Conservation (phyloP, 441 rosid species). For the Brassica hybrid region DNA sequence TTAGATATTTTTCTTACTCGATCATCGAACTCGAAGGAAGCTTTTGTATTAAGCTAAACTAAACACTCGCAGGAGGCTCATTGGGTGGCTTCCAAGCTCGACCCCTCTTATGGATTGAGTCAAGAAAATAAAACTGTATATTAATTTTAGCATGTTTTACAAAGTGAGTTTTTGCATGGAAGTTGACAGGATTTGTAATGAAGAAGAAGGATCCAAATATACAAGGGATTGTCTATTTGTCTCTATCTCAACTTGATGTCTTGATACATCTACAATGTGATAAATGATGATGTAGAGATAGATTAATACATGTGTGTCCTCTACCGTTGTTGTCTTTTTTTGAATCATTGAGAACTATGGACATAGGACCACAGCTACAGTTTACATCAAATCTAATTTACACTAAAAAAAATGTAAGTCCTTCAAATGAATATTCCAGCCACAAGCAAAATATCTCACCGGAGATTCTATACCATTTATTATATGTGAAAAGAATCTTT, state of each 20-base stretch:
- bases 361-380: conserved; percentile 13
- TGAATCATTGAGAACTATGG: conserved; percentile 21
- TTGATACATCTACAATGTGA: background rate
- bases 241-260: background rate
- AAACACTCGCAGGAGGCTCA: too few species aligned
- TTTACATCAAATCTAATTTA: conserved; percentile 25
- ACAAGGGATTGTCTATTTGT: background rate
- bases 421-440: conserved; percentile 28
- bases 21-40: background rate
- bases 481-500: background rate
- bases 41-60: background rate
- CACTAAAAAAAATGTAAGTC: conserved; percentile 1
- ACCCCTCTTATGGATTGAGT: background rate
- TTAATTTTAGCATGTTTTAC: background rate
- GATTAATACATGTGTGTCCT: background rate
- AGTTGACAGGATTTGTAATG: background rate
- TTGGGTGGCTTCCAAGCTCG: background rate
- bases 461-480: conserved; percentile 19
- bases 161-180: background rate
- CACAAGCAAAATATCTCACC: conserved; percentile 12
- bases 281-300: background rate
- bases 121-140: background rate
- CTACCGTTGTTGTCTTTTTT: conserved; percentile 18
- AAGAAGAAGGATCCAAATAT: background rate
- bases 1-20: background rate